Conservation (phyloP, 2,329 filamentous ascomycete species). For the Pseudogymnoascus sp. region DNA sequence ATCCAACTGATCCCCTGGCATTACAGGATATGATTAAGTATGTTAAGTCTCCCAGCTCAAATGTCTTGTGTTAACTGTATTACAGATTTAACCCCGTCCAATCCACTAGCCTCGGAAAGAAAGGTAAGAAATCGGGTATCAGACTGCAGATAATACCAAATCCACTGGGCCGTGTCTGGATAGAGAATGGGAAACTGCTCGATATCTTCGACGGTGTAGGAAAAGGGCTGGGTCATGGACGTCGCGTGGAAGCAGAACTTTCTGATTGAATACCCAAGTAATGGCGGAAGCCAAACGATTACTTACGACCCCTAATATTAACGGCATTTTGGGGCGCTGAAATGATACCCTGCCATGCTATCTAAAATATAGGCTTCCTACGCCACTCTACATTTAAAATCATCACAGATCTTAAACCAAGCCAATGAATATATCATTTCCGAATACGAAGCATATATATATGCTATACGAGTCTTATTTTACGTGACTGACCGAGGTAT, state of each 20-base stretch:
- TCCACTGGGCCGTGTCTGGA: constrained; percentile 9
- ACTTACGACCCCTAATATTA: neutral
- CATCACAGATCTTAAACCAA: neutral
- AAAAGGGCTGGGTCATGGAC: neutral
- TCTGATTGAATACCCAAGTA: neutral
- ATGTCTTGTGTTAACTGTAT: constrained; percentile 12
- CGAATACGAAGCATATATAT: neutral
- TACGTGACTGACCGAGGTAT: neutral
- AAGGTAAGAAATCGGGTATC: constrained; percentile 25
- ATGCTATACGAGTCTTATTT: neutral
- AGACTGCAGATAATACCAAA: constrained; percentile 31
- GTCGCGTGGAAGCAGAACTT: neutral
- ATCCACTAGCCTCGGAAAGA: constrained; percentile 15
- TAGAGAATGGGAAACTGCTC: constrained; percentile 7
- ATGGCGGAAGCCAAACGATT: neutral
- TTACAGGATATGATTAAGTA: neutral
- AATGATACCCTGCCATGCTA: neutral
- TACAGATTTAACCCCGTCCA: constrained; percentile 15
- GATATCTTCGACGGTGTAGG: neutral
- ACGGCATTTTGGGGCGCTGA: neutral
- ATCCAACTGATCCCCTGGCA: constrained; percentile 12
- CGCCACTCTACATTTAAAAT: neutral
- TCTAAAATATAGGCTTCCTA: neutral
- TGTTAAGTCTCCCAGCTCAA: constrained; percentile 1
- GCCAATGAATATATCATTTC: neutral